phyloP scores from a whole-genome alignment of 2,329 filamentous ascomycete genomes.

The Fusarium floridanum region DNA sequence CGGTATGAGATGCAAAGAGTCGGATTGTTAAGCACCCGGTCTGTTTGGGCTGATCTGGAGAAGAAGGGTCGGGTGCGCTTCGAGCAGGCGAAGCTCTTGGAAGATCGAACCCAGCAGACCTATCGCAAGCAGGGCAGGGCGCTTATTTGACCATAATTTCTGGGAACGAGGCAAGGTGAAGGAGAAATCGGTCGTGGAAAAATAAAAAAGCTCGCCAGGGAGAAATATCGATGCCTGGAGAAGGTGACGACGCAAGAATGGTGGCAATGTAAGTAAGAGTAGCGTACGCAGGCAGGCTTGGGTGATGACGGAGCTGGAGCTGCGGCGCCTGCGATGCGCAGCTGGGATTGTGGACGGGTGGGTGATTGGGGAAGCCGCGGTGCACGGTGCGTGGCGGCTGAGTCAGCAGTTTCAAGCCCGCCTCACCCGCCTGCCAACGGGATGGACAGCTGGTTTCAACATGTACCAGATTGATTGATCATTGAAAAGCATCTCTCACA shows the following conservation, averaged over 20 bases:
- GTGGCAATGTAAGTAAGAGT: slow-evolving; percentile 30
- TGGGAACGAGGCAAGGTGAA: neutral
- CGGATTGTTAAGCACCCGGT: neutral
- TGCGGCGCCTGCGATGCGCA: slow-evolving; percentile 7
- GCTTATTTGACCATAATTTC: slow-evolving; percentile 39
- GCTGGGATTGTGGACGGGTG: slow-evolving; percentile 1
- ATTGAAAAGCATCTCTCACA: neutral
- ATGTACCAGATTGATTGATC: neutral
- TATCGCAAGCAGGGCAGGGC: slow-evolving; percentile 16
- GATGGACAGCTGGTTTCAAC: neutral
- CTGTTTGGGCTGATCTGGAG: neutral
- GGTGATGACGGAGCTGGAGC: slow-evolving; percentile 33
- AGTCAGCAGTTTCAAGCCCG: slow-evolving; percentile 22
- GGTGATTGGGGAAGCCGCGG: neutral
- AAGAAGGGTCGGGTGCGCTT: neutral
- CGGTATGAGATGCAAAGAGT: neutral
- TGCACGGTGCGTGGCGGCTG: slow-evolving; percentile 21
- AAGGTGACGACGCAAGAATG: slow-evolving; percentile 29
- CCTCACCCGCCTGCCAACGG: neutral
- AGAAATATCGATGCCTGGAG: slow-evolving; percentile 17
- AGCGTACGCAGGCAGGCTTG: slow-evolving; percentile 41
- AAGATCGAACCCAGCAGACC: slow-evolving; percentile 38
- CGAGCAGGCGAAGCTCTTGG: slow-evolving; percentile 29
- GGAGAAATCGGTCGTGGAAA: neutral
- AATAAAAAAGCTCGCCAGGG: neutral